phyloP scores from a whole-genome alignment of 2,329 filamentous ascomycete species.

The Furcasterigmium furcatum region DNA sequence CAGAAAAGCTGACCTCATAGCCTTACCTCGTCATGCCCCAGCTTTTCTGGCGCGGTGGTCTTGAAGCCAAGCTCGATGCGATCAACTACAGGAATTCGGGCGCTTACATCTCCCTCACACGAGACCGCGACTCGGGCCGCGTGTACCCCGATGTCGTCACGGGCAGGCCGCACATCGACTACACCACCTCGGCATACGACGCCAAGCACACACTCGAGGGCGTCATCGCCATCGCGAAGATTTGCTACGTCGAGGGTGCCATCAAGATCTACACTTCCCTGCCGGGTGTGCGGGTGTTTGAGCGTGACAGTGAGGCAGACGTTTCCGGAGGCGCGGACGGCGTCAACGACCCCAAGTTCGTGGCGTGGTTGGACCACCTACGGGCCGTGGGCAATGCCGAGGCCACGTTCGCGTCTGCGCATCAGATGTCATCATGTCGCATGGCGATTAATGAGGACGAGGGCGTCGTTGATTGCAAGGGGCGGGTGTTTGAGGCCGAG shows the following conservation, averaged over 20 bases:
- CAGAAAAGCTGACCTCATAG: constrained; percentile 28
- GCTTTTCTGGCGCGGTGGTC: constrained; percentile 63
- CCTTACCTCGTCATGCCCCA: constrained; percentile 62
- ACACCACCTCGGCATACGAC: constrained; percentile 70
- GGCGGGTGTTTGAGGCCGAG: constrained; percentile 62
- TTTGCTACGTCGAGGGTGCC: constrained; percentile 76
- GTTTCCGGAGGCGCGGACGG: constrained; percentile 10
- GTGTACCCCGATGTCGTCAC: constrained; percentile 70
- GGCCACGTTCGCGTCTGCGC: constrained; percentile 62
- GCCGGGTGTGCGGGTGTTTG: constrained; percentile 61
- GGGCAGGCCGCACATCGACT: constrained; percentile 64
- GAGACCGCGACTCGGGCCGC: constrained; percentile 72
- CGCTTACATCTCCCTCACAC: constrained; percentile 69
- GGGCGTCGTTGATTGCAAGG: constrained; percentile 57
- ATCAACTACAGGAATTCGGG: constrained; percentile 67
- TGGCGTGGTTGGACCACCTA: constrained; percentile 54
- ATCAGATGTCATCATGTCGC: constrained; percentile 77
- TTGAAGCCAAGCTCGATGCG: constrained; percentile 70
- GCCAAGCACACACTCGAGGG: constrained; percentile 69
- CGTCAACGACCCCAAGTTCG: constrained; percentile 58
- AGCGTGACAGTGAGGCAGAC: constrained; percentile 27
- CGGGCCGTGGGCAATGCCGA: constrained; percentile 47
- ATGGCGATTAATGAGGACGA: constrained; percentile 56
- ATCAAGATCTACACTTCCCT: constrained; percentile 71
- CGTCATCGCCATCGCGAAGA: constrained; percentile 67